phyloP scores from a whole-genome alignment of 495 filamentous ascomycete species.

The Stereocaulon alpinum region DNA sequence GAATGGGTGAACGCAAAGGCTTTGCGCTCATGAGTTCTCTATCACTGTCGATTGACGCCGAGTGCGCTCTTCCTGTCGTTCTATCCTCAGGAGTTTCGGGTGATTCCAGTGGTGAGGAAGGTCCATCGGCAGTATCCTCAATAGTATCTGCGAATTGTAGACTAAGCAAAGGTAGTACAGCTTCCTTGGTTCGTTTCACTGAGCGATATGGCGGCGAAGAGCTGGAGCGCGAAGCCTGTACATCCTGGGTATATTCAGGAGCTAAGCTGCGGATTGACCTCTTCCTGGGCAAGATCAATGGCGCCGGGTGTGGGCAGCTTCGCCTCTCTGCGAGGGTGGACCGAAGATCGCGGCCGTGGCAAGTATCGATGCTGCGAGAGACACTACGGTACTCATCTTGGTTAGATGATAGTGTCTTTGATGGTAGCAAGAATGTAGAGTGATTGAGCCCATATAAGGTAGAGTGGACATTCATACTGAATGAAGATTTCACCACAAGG shows the following conservation, averaged over 20 bases:
- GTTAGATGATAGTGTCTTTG: background rate
- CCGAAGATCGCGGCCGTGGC: background rate
- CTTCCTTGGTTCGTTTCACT: constrained; percentile 2
- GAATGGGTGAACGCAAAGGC: background rate
- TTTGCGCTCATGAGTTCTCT: background rate
- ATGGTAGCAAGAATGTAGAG: background rate
- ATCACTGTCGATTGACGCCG: background rate
- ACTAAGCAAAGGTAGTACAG: background rate
- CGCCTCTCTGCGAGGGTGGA: background rate
- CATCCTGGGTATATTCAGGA: background rate
- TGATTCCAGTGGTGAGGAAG: background rate
- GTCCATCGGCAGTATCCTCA: background rate
- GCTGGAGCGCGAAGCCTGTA: background rate
- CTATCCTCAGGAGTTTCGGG: background rate
- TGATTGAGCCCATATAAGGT: background rate
- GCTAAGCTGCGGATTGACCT: background rate
- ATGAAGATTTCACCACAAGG: background rate
- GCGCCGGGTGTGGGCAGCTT: background rate
- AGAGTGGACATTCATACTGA: background rate
- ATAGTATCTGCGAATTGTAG: background rate
- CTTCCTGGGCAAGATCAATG: background rate
- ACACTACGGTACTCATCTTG: background rate
- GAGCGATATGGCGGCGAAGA: background rate
- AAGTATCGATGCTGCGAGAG: background rate
- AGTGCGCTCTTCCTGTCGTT: background rate